A percentile compares a stretch with the other conserved stretches of the same genome.
Evolutionary conservation across 768 basidiomycete genomes (phyloP).

Genomic region (Termitomyces sp.): DNA sequence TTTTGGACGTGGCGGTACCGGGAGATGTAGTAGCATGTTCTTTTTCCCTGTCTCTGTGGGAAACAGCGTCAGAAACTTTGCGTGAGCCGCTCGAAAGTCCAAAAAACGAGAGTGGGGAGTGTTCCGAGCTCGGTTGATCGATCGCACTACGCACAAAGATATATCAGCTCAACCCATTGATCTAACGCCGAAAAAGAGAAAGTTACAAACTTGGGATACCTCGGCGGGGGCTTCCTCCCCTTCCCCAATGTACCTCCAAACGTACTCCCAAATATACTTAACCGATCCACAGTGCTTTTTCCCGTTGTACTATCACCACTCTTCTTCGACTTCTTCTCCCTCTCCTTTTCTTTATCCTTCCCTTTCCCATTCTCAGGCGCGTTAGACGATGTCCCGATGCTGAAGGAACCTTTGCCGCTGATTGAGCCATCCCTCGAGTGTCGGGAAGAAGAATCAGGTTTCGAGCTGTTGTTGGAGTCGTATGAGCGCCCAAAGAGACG

Average conservation of each 20-base stretch:
- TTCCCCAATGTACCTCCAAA: conserved; percentile 59
- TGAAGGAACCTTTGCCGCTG: conserved; percentile 6
- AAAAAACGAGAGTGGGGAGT: conserved; percentile 40
- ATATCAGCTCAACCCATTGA: not conserved
- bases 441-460: conserved; percentile 17
- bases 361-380: conserved; percentile 8
- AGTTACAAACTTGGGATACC: conserved; percentile 52
- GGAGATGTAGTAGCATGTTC: conserved; percentile 19
- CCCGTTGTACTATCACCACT: conserved; percentile 33
- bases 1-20: conserved; percentile 2
- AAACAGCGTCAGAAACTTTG: conserved; percentile 27
- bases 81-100: conserved; percentile 36
- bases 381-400: conserved; percentile 20
- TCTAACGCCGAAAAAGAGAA: not conserved
- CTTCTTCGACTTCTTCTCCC: conserved; percentile 22
- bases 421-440: conserved; percentile 18
- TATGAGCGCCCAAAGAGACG: conserved; percentile 60
- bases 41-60: conserved; percentile 20
- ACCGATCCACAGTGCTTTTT: conserved; percentile 49
- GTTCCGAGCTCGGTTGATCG: conserved; percentile 20
- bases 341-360: conserved; percentile 17
- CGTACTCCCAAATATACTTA: conserved; percentile 77
- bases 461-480: conserved; percentile 28
- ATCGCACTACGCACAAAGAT: conserved; percentile 17
- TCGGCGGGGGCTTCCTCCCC: conserved; percentile 76